Conservation (phyloP, 768 basidiomycete genomes). For the Infundibulicybe gibba region DNA sequence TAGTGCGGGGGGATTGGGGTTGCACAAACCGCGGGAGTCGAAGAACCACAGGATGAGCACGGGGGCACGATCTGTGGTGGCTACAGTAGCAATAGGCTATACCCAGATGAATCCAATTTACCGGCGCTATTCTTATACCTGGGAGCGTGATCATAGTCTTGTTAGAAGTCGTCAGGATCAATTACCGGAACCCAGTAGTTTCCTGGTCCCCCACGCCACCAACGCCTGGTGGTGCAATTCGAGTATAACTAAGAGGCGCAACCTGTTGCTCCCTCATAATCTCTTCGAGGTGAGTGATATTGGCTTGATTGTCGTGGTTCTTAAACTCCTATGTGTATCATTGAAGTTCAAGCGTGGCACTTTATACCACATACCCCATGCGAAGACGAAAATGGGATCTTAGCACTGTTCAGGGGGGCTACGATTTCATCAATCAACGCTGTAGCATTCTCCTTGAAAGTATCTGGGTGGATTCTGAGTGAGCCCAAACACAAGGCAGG, state of each 20-base stretch:
- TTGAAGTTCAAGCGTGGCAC: background rate
- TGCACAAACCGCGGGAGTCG: constrained; percentile 58
- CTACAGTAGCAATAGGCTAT: too few relatives aligned
- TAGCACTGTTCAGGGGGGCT: constrained; percentile 50
- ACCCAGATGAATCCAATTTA: too few relatives aligned
- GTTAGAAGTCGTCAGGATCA: too few relatives aligned
- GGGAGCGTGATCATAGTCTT: too few relatives aligned
- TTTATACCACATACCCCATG: constrained; percentile 41
- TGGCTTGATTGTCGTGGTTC: constrained; percentile 74
- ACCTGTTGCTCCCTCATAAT: constrained; percentile 57
- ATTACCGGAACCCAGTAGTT: constrained; percentile 78
- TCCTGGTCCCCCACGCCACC: constrained; percentile 63
- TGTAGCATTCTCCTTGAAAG: constrained; percentile 66
- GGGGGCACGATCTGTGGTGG: constrained; percentile 38
- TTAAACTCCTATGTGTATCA: constrained; percentile 15
- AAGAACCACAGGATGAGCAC: constrained; percentile 72
- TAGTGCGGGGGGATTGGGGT: too few relatives aligned
- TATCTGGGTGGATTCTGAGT: constrained; percentile 34
- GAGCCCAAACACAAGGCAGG: background rate
- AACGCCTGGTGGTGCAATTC: constrained; percentile 51
- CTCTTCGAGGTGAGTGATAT: constrained; percentile 68
- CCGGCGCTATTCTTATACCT: too few relatives aligned
- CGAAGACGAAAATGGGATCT: constrained; percentile 7
- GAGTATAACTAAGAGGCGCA: constrained; percentile 62
- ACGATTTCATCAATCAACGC: constrained; percentile 61